phyloP scores from a whole-genome alignment of 164 flowering plant species.

The Stephania yunnanensis region DNA sequence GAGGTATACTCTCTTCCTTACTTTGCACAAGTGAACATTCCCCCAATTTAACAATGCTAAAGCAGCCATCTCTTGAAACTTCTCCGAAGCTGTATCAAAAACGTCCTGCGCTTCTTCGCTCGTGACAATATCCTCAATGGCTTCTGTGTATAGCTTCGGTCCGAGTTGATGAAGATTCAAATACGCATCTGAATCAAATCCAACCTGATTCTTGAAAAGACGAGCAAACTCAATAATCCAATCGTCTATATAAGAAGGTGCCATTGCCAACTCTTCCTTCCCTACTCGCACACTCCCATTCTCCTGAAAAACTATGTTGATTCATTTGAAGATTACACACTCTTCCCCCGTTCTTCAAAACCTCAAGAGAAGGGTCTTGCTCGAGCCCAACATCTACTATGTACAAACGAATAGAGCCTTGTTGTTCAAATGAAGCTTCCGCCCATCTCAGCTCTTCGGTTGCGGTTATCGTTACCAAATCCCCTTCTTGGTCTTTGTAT shows the following conservation, averaged over 20 bases:
- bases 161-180: constrained; percentile 78
- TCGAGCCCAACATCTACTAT: constrained; percentile 60
- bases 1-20: constrained; percentile 52
- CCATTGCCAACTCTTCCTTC: constrained; percentile 20
- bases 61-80: constrained; percentile 86
- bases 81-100: constrained; percentile 72
- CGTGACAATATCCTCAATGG: constrained; percentile 72
- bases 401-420: constrained; percentile 54
- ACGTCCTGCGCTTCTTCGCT: constrained; percentile 71
- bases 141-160: constrained; percentile 73
- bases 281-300: constrained; percentile 23
- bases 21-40: constrained; percentile 79
- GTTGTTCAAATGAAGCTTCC: constrained; percentile 45
- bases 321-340: constrained; percentile 4
- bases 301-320: constrained; percentile 11
- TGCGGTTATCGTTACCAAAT: constrained; percentile 80
- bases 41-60: constrained; percentile 88
- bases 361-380: constrained; percentile 53
- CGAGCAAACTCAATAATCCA: constrained; percentile 82
- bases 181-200: constrained; percentile 58
- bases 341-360: constrained; percentile 17
- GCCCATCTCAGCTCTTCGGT: constrained; percentile 79
- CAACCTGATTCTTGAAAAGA: constrained; percentile 73
- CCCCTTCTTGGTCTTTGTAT: constrained; percentile 86
- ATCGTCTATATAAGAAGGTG: constrained; percentile 46